These are phyloP conservation scores for Helicocarpus griseus DNA, from an alignment of 2,329 filamentous ascomycete species.

Conservation along the genomic window DNA sequence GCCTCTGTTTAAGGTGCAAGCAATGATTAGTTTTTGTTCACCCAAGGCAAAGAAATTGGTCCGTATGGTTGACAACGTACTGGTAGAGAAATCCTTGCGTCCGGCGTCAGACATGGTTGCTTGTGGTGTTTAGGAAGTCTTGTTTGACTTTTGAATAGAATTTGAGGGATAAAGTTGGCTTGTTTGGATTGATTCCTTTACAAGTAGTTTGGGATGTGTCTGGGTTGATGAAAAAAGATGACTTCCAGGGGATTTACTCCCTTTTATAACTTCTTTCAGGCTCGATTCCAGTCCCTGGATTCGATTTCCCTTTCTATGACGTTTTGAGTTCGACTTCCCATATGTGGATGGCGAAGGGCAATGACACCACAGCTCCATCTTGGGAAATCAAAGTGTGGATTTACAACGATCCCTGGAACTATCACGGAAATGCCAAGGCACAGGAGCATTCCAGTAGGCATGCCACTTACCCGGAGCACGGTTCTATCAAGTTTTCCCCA, in stretches of 20 bases:
- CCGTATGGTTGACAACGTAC: conserved; percentile 22
- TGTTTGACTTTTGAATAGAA: background rate
- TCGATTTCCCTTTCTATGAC: background rate
- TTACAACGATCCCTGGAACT: no score
- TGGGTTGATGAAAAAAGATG: background rate
- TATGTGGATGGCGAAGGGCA: background rate
- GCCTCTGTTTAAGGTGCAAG: conserved; percentile 35
- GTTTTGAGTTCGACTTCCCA: no score
- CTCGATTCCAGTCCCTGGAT: background rate
- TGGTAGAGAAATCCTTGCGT: conserved; percentile 52
- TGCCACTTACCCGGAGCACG: no score
- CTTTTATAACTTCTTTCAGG: background rate
- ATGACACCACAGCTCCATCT: no score
- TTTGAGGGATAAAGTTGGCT: background rate
- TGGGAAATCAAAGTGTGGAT: no score
- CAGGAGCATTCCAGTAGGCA: no score
- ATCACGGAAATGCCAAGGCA: no score
- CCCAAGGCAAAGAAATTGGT: background rate
- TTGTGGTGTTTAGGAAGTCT: background rate
- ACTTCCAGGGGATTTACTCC: background rate
- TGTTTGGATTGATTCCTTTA: background rate
- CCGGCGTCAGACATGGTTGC: conserved; percentile 50
- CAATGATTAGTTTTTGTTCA: background rate
- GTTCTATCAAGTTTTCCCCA: no score
- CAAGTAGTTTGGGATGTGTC: no score